Base-by-base conservation (phyloP, 139 green algal species). In the Mychonastes homosphaera region DNA sequence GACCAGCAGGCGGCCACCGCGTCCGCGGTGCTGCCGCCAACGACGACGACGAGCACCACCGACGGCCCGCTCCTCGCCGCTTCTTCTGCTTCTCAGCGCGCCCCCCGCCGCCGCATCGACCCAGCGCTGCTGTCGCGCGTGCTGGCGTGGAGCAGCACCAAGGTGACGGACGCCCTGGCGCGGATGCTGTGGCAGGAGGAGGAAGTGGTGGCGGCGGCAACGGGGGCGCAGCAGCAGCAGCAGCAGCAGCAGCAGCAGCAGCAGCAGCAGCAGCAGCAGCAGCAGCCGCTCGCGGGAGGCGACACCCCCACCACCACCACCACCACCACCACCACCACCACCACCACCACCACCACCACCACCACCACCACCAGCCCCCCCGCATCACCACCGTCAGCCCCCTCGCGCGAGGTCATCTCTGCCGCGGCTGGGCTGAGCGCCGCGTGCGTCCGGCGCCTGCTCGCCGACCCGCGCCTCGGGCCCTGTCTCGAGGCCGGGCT, bases 91-190 rank as follows among this genome's bases (percentile, higher is more conserved):
- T 53, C 40, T 30, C 38, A 10, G 50, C 36, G 4, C 27, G 6
- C 19, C 32, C 44, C 33, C n/a, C 33, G 21, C 21, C 10, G 33
- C 33, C 30, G 51, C 16, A 12, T 15, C 3, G 61, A 59, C 40
- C 38, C 38, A 10, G 50, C 36, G 4, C 27, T 59, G 32, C 41
- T 67, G 29, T 34, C 15, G 12, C n/a, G 40, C 30, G 40, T 67
- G 23, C 33, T 67, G 32, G 40, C 24, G 12, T 67, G 61, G 61
- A 67, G 61, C 38, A 50, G 61, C 43, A 46, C 36, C 7, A 51
- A 44, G 38, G 61, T 67, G 16, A 61, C 53, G 50, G 23, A 48
- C 15, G 61, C 61, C 2, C 21, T 67, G 40, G 26, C 53, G 61
- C 39, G 23, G 61, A 39, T 67, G 50, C 19, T 61, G 18, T 29